These are phyloP conservation scores for Acer negundo DNA, from an alignment of 345 rosid genomes.

Conservation along the genomic window DNA sequence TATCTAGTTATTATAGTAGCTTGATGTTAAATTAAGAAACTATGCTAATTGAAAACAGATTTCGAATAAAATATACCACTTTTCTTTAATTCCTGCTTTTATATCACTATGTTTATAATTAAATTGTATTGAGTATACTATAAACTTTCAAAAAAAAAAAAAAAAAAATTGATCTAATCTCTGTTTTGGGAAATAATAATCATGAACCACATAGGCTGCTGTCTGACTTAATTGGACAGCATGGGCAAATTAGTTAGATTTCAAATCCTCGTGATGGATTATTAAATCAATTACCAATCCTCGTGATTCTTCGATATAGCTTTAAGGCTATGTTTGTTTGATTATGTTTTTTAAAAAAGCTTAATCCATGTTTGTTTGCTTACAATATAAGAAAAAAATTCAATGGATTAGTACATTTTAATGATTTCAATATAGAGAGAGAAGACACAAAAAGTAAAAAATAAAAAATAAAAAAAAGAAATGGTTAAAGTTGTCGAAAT, in stretches of 20 bases:
- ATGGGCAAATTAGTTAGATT: background rate
- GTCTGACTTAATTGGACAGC: background rate
- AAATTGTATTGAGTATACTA: background rate
- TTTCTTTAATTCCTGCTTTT: background rate
- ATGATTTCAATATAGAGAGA: background rate
- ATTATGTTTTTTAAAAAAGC: constrained; percentile 1
- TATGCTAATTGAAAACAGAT: too few species aligned
- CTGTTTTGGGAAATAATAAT: background rate
- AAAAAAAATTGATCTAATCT: background rate
- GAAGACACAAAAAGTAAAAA: too few species aligned
- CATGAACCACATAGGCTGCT: background rate
- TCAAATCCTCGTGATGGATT: too few species aligned
- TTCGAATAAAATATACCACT: background rate
- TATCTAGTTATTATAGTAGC: too few species aligned
- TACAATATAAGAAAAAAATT: background rate
- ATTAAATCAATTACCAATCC: background rate
- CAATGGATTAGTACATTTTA: background rate
- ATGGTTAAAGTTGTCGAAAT: too few species aligned
- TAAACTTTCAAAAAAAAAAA: background rate
- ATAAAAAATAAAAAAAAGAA: too few species aligned
- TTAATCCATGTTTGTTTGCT: background rate
- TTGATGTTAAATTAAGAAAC: too few species aligned
- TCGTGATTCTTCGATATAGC: constrained; percentile 10
- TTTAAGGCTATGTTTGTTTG: background rate
- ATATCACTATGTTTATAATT: background rate